Evolutionary conservation across 176 grass and related monocot species (phyloP), one percentile per base, ranked within the genome.

Genomic region (Carex parvula): DNA sequence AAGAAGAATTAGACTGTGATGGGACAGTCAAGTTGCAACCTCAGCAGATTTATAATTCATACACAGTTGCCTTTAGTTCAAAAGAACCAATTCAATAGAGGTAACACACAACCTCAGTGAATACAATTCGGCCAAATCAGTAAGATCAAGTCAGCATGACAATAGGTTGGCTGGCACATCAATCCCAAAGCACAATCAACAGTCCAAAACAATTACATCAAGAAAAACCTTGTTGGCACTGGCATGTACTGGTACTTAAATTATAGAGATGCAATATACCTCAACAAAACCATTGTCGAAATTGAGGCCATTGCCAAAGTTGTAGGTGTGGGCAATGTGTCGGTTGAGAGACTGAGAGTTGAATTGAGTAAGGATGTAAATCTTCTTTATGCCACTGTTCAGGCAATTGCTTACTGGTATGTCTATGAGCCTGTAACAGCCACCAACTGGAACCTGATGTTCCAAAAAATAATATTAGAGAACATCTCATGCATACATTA

Each of bases 351-450:
- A 96, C 10, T 92, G 88, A 21, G 93, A 96, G 44, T 93, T 96
- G 64, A 91, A 93, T 68, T 93, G 94, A 64, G 90, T 96, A 35
- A 92, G 89, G 53, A 96, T 88, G 39, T 89, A 96, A 66, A 96
- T 91, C 85, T 91, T 93, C 59, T 89, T 91, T 57, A 96, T 93
- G 37, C 90, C 90, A 85, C 94, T 96, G 85, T 93, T 91, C 68
- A 96, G 90, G 80, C 94, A 93, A 57, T 93, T 96, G 89, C 94
- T 96, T 74, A 96, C 89, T 10, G 91, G 91, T 48, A 96, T 84
- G 53, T 96, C 94, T 18, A 96, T 91, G 14, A 96, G 76, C 87
- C 94, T 88, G 80, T 96, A 92, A 60, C 87, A 91, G 4, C 94
- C 94, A 35, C 94, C 94, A 13, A 96, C 80, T 2, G 94, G 89